Base-by-base conservation (phyloP, 1,284 basidiomycete genomes). In the Crucibulum parvulum region DNA sequence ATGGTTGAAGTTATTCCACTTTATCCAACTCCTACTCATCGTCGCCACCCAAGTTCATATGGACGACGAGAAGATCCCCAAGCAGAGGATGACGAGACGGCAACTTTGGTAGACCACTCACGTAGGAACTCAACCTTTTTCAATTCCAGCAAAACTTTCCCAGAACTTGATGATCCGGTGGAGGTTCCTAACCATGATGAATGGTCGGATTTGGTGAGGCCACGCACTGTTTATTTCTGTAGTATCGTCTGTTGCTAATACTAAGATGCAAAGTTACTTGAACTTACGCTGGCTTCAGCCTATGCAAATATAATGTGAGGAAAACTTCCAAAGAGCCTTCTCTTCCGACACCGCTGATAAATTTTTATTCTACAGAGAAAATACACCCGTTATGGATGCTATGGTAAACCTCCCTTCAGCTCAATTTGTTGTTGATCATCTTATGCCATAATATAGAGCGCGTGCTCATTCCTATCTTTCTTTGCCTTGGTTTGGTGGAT, bases 401-500 rank as follows among this genome's bases (percentile, higher is more conserved):
- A 43, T 43, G 13, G 41, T 43, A 6, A 43, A 18, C 18, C 13
- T 43, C 13, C 9, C 41, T 43, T 43, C 18, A 43, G 6, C 41
- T 43, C 41, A 15, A 18, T 43, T 6, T 43, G 41, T 43, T 43
- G 47, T 43, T 56, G 9, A 46, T 56, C 43, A 51, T 50, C 4
- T 59, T 59, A 18, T 38, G 24, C 13, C 37, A 55, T 47, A 50
- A 13, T 18, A 24, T 37, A 63, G 62, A 58, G 51, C n/a, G 58
- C 55, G 8, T 35, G 59, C 13, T 61, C 59, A 13, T 62, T 66
- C 36, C 51, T 59, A 7, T 50, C 38, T 37, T 63, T 63, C 53
- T 61, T 66, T 41, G 66, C 62, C 3, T 52, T 66, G 45, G 62
- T 66, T 6, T 66, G 64, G 64, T 66, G 64, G 64, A 55, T 63